Conservation (phyloP, 164 flowering plant genomes). For the Vitis riparia region DNA sequence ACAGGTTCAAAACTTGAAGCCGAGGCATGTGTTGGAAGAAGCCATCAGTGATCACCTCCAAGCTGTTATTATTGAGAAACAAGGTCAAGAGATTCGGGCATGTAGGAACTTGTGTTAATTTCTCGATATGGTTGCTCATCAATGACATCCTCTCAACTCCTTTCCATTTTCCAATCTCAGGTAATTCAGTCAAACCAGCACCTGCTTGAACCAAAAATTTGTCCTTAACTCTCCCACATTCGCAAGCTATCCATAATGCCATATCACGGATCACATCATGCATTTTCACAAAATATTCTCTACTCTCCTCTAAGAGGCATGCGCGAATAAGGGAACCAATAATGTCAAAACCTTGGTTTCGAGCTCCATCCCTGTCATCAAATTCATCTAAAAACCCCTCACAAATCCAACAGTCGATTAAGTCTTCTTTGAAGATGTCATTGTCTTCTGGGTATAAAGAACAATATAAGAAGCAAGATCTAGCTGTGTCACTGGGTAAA, state of each 20-base stretch:
- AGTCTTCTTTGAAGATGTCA: too few relatives aligned
- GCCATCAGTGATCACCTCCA: background rate
- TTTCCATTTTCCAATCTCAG: background rate
- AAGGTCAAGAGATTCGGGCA: slow-evolving; percentile 7
- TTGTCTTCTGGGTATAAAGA: too few relatives aligned
- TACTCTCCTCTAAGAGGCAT: background rate
- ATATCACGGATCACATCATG: background rate
- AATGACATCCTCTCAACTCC: slow-evolving; percentile 4
- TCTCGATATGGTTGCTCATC: background rate
- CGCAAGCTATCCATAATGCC: background rate
- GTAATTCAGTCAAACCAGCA: background rate
- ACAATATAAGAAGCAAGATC: too few relatives aligned
- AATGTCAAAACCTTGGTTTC: background rate
- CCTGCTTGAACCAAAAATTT: background rate
- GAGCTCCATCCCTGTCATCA: background rate
- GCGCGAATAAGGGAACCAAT: background rate
- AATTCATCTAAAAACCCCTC: too few relatives aligned
- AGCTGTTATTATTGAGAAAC: background rate
- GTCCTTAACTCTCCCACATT: background rate
- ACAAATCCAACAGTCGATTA: too few relatives aligned
- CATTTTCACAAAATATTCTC: background rate
- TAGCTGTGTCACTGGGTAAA: too few relatives aligned
- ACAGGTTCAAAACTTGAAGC: background rate
- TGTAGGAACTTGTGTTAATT: background rate
- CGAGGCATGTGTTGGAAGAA: slow-evolving; percentile 3